Base-by-base conservation (phyloP, 2,329 filamentous ascomycete genomes). In the Cladophialophora carrionii region DNA sequence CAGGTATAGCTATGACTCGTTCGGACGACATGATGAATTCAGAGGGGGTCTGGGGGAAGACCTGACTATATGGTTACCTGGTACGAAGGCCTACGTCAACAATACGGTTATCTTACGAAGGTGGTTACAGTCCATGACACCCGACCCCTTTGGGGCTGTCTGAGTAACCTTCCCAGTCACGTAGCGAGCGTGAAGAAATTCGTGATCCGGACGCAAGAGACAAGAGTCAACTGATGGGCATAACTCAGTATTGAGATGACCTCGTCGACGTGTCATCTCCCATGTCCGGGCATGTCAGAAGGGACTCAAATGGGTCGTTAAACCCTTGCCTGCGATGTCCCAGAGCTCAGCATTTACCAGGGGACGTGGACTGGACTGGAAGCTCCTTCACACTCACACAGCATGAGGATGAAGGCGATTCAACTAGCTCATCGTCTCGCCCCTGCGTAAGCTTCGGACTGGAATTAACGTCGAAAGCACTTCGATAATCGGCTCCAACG, bases 181-280 rank as follows among this genome's bases (percentile, higher is more conserved):
- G n/a, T n/a, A 74, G 86, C 84, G 31, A 87, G 84, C 71, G 87
- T 81, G 1, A 79, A 84, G 0, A 90, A 90, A 76, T 89, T 88
- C 77, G 83, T 90, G 0, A 84, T 85, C 70, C 78, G 77, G 68
- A 24, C 43, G 3, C n/a, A 54, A 17, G 58, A 61, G 12, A 60
- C 57, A 41, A 41, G 14, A 17, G 17, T 41, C 14, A 14, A 17
- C 14, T 41, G 34, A 41, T 41, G 34, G 1, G 34, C 4, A n/a
- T n/a, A n/a, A n/a, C n/a, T n/a, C n/a, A n/a, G n/a, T 6, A 5
- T 4, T 5, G 8, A 14, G 34, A 41, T 4, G 34, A 41, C 14
- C 12, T 14, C 34, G 12, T 17, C 14, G 14, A 41, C 14, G 34
- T 17, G 12, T 17, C 34, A 10, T 37, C 34, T 41, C 34, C 17